Conservation (phyloP, 2,329 filamentous ascomycete genomes). For the Aspergillus latus region DNA sequence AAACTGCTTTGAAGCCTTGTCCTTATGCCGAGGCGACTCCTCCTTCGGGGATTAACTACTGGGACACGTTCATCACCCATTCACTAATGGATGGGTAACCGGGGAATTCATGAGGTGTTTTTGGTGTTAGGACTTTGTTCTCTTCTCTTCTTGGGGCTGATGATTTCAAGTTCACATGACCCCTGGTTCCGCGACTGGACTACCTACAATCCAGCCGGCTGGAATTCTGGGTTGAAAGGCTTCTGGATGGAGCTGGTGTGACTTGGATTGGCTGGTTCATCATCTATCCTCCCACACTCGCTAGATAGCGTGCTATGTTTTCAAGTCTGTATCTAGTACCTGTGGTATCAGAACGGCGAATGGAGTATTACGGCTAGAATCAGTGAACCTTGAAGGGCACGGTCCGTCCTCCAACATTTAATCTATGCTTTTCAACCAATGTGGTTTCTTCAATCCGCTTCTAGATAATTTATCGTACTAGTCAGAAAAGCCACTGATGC, state of each 20-base stretch:
- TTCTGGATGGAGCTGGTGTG: constrained; percentile 1
- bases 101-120: constrained; percentile 6
- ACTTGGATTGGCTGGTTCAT: constrained; percentile 6
- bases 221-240: background rate
- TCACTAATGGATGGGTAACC: background rate
- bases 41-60: constrained; percentile 10
- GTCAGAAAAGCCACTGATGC: background rate
- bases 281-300: constrained; percentile 4
- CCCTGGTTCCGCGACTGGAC: constrained; percentile 1
- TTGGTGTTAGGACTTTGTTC: background rate
- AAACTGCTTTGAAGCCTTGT: constrained; percentile 1
- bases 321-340: background rate
- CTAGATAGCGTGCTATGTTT: constrained; percentile 8
- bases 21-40: constrained; percentile 13
- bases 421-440: background rate
- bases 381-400: background rate
- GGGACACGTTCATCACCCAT: constrained; percentile 10
- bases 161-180: constrained; percentile 1
- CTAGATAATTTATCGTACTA: too few relatives aligned
- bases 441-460: background rate
- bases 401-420: background rate
- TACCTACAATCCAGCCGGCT: background rate
- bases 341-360: constrained; percentile 11
- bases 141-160: background rate
- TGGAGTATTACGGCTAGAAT: constrained; percentile 12